Conservation (phyloP, 495 filamentous ascomycete genomes). For the Penicillium pancosmium region DNA sequence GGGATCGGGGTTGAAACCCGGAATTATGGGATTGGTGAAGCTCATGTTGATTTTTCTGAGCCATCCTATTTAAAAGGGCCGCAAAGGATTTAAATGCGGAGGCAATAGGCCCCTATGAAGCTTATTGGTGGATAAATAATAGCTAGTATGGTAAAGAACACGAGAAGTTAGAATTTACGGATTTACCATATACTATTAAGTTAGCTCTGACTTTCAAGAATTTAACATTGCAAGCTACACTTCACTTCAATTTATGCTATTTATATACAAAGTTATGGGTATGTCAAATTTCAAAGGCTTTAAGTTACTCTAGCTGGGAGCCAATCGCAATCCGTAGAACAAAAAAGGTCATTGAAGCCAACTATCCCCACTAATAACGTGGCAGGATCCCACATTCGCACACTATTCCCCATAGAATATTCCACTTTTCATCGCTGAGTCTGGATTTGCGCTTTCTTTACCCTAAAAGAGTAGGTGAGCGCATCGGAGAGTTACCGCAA, state of each 20-base stretch:
- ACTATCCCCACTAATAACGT: too few species aligned
- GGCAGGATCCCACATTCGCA: too few species aligned
- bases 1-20: conserved; percentile 16
- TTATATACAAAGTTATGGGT: too few species aligned
- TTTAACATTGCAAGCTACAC: too few species aligned
- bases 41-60: conserved; percentile 14
- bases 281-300: too few species aligned
- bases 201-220: too few species aligned
- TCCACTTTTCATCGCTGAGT: not conserved
- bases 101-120: not conserved
- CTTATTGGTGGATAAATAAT: conserved; percentile 29
- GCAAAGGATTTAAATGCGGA: not conserved
- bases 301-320: too few species aligned
- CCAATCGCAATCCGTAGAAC: not conserved
- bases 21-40: conserved; percentile 15
- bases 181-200: too few species aligned
- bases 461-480: not conserved
- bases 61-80: not conserved
- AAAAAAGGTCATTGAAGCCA: not conserved
- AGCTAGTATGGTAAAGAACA: not conserved
- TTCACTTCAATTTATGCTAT: too few species aligned
- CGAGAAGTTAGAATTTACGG: too few species aligned
- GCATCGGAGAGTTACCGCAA: conserved; percentile 3
- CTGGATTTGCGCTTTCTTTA: not conserved
- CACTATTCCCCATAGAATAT: not conserved